Conservation (phyloP, 164 flowering plant genomes). For the Vitis labrusca region DNA sequence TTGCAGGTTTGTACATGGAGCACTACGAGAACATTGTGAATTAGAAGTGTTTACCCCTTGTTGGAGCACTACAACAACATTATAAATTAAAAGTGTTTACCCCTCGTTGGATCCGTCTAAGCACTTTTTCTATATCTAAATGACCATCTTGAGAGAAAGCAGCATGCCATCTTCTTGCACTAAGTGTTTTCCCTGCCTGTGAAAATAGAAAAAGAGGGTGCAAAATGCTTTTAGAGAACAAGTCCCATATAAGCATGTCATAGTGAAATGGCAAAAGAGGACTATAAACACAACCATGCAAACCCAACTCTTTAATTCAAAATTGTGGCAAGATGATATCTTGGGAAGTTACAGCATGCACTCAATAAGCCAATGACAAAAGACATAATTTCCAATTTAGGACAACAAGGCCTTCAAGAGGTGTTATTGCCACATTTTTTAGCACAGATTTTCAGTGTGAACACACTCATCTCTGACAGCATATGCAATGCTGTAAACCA, state of each 20-base stretch:
- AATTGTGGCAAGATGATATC: neutral
- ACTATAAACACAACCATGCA: neutral
- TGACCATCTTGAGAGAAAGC: constrained; percentile 78
- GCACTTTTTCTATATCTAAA: constrained; percentile 80
- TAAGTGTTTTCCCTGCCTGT: constrained; percentile 84
- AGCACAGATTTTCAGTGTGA: no score
- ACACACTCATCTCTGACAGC: no score
- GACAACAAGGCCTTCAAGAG: no score
- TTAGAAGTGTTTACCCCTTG: no score
- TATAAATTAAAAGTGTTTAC: constrained; percentile 30
- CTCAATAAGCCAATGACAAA: neutral
- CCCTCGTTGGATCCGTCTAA: constrained; percentile 86
- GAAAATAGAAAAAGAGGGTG: neutral
- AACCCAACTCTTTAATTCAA: neutral
- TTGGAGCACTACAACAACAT: neutral
- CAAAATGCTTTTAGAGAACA: neutral
- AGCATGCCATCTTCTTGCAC: constrained; percentile 82
- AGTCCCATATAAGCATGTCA: constrained; percentile 1
- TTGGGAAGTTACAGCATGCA: neutral
- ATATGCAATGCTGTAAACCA: no score
- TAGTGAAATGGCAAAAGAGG: neutral
- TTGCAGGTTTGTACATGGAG: neutral
- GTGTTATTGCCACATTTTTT: no score
- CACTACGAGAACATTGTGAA: neutral
- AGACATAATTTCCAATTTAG: neutral